Evolutionary conservation across 2,329 filamentous ascomycete genomes (phyloP).

Genomic region (Teratosphaeriaceae sp.): DNA sequence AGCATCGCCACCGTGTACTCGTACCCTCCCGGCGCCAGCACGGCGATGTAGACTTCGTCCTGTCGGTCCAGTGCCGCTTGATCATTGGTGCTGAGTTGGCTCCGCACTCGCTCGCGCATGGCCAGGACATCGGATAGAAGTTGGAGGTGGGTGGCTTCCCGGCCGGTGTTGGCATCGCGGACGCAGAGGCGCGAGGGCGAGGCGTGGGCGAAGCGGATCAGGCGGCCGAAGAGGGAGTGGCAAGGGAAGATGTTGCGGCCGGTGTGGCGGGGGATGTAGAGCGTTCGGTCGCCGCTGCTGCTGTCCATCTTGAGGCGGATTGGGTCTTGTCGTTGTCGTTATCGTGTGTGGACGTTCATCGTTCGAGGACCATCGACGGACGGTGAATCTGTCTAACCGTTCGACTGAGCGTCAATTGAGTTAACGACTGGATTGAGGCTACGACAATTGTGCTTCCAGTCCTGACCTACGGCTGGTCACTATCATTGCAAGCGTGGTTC

Average conservation of each 20-base stretch:
- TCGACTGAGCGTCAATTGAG: too few relatives aligned
- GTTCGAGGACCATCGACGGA: too few relatives aligned
- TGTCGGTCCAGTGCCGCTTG: constrained; percentile 24
- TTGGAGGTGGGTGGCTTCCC: constrained; percentile 34
- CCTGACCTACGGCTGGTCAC: too few relatives aligned
- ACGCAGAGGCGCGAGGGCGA: constrained; percentile 34
- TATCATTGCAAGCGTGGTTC: too few relatives aligned
- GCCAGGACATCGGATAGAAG: constrained; percentile 39
- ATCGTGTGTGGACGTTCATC: too few relatives aligned
- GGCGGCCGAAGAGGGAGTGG: constrained; percentile 32
- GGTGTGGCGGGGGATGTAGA: constrained; percentile 8
- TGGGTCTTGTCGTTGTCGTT: too few relatives aligned
- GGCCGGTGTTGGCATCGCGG: constrained; percentile 31
- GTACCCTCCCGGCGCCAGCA: constrained; percentile 40
- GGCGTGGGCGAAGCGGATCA: constrained; percentile 34
- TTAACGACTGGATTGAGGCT: too few relatives aligned
- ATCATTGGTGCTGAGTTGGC: constrained; percentile 22
- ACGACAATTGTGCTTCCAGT: too few relatives aligned
- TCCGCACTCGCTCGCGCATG: constrained; percentile 32
- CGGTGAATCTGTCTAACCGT: too few relatives aligned
- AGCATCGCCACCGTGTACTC: constrained; percentile 42
- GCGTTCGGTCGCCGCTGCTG: constrained; percentile 23
- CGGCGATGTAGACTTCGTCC: constrained; percentile 38
- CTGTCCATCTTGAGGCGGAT: too few relatives aligned
- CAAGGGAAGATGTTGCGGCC: constrained; percentile 21